Conservation (phyloP, 768 basidiomycete species). For the Pisolithus tinctorius region DNA sequence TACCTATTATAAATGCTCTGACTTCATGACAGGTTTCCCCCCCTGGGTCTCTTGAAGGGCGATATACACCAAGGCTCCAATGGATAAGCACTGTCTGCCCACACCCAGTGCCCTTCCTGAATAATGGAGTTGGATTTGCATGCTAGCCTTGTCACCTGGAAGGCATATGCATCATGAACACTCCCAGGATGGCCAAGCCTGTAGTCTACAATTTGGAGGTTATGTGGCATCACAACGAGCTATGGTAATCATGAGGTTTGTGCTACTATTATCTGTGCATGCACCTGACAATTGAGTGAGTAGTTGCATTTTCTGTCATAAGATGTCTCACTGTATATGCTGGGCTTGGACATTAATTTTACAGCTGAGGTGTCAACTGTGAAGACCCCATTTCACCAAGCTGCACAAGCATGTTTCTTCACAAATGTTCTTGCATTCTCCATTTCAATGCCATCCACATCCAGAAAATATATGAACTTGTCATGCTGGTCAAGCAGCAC, state of each 20-base stretch:
- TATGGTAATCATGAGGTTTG: neutral
- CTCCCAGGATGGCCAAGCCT: slow-evolving; percentile 10
- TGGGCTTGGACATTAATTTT: slow-evolving; percentile 7
- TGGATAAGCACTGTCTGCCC: slow-evolving; percentile 14
- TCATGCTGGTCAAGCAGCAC: slow-evolving; percentile 11
- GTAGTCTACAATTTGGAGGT: slow-evolving; percentile 11
- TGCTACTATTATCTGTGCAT: neutral
- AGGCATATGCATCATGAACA: slow-evolving; percentile 7
- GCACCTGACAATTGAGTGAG: slow-evolving; percentile 16
- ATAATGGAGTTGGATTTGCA: neutral
- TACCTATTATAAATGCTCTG: neutral
- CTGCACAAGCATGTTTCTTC: slow-evolving; percentile 20
- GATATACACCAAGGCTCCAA: slow-evolving; percentile 14
- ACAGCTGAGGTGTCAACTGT: slow-evolving; percentile 32
- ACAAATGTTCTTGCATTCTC: slow-evolving; percentile 26
- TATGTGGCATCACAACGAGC: slow-evolving; percentile 9
- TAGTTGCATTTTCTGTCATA: slow-evolving; percentile 17
- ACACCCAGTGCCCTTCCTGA: slow-evolving; percentile 9
- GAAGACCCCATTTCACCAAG: slow-evolving; percentile 31
- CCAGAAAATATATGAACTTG: slow-evolving; percentile 1
- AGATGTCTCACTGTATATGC: slow-evolving; percentile 4
- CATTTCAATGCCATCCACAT: neutral
- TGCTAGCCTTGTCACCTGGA: neutral
- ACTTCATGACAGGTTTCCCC: neutral
- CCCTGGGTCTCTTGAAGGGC: neutral